Evolutionary conservation across 2,329 filamentous ascomycete species (phyloP).

Genomic region (Ilyonectria mors-panacis): DNA sequence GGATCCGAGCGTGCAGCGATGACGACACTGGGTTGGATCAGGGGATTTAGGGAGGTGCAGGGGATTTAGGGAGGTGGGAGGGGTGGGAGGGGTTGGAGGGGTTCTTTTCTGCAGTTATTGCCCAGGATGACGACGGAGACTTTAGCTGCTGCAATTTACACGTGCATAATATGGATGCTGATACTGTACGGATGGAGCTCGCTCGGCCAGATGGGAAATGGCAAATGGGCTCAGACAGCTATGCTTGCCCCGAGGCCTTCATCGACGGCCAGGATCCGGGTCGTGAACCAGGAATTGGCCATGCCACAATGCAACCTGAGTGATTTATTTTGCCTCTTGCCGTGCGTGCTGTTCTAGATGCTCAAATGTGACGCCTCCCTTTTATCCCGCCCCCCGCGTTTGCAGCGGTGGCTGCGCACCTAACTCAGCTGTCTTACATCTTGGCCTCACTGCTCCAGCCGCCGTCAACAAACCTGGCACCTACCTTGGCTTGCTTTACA

Average conservation of each 20-base stretch:
- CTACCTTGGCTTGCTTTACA: slow-evolving; percentile 8
- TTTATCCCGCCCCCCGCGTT: slow-evolving; percentile 28
- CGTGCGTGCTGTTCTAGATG: background rate
- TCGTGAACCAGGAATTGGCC: slow-evolving; percentile 11
- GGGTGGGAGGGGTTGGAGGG: slow-evolving; percentile 29
- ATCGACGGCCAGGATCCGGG: background rate
- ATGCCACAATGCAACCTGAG: slow-evolving; percentile 25
- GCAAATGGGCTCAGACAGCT: background rate
- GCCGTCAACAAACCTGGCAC: slow-evolving; percentile 22
- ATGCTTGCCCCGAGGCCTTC: background rate
- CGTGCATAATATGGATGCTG: slow-evolving; percentile 1
- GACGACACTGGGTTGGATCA: slow-evolving; percentile 43
- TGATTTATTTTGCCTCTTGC: slow-evolving; percentile 19
- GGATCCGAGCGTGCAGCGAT: slow-evolving; percentile 35
- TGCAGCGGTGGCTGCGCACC: slow-evolving; percentile 10
- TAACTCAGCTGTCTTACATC: slow-evolving; percentile 37
- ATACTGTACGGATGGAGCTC: slow-evolving; percentile 1
- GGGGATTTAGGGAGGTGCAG: slow-evolving; percentile 39
- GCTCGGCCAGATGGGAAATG: slow-evolving; percentile 3
- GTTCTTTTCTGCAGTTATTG: slow-evolving; percentile 25
- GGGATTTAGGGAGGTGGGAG: slow-evolving; percentile 31
- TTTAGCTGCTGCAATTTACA: slow-evolving; percentile 6
- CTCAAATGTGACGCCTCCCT: slow-evolving; percentile 29
- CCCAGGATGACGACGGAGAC: slow-evolving; percentile 16
- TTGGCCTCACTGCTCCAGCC: slow-evolving; percentile 21